Base-by-base conservation (phyloP, 352 stramenopile genomes). In the Thalassiosira sp. region DNA sequence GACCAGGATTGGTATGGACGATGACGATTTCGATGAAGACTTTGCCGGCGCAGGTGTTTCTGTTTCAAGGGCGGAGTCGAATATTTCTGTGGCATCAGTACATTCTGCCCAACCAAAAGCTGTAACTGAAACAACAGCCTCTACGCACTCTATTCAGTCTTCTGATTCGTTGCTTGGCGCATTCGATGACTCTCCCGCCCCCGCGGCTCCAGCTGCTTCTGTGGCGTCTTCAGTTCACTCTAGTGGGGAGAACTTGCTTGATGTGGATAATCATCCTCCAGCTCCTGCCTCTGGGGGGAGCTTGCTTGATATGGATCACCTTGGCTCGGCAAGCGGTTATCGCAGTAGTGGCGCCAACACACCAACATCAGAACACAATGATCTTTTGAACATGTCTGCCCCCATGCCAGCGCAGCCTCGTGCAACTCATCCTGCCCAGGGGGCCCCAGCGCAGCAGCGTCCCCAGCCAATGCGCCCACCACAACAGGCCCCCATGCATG, bases 351-450 rank as follows among this genome's bases (percentile, higher is more conserved):
- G 61, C 18, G 54, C 60, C 7, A 68, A 72, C 7, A 60, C 68
- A 20, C 33, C 65, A 18, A 76, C 43, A 45, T 42, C 68, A 2
- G 56, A 69, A 8, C 80, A 90, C 58, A 57, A 81, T 51, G 86
- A 91, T 37, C 84, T 91, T 53, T 80, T 91, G 52, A 86, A 86
- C 28, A 91, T 91, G 86, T 81, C 80, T 3, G 76, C 75, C 58
- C 81, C 82, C 2, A 61, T 76, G 46, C 45, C 68, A 35, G 24
- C 68, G 35, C 77, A 71, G 37, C 56, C 65, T 25, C 67, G 56
- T 43, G 28, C 66, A 35, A 49, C 63, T 70, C 67, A 40, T 51
- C 43, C 58, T 31, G n/a, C 22, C 16, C 52, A 27, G 10, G 22
- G 43, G 20, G 52, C 60, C 0, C 45, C 24, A n/a, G 3, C 18